Percentiles rank a stretch among this genome's conserved stretches.
These are phyloP conservation scores for Macadamia integrifolia DNA, from an alignment of 164 flowering plant genomes.

Conservation along the genomic window DNA sequence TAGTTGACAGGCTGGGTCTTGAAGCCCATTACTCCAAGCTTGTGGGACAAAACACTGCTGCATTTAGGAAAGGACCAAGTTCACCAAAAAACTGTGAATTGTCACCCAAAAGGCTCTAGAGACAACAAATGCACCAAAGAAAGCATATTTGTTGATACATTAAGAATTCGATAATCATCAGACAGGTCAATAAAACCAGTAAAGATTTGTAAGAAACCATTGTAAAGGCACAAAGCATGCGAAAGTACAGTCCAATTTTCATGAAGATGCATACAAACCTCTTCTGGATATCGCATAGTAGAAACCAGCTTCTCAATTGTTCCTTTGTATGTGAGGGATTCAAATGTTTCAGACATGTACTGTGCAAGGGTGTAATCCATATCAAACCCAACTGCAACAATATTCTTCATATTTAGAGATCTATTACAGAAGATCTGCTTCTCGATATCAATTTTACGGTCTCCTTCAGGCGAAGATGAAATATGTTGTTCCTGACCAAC, in stretches of 20 bases:
- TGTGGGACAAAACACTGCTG: too few relatives aligned
- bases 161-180: neutral
- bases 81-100: neutral
- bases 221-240: too few relatives aligned
- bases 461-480: conserved; percentile 72
- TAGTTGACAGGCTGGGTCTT: too few relatives aligned
- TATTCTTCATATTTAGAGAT: conserved; percentile 85
- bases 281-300: conserved; percentile 75
- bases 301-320: conserved; percentile 76
- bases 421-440: conserved; percentile 91
- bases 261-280: conserved; percentile 51
- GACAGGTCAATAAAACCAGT: neutral
- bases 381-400: conserved; percentile 94
- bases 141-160: neutral
- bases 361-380: conserved; percentile 99
- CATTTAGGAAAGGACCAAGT: too few relatives aligned
- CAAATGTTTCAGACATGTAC: conserved; percentile 93
- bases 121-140: neutral
- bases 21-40: too few relatives aligned
- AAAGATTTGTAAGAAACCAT: neutral
- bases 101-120: neutral
- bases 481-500: conserved; percentile 28
- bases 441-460: conserved; percentile 47
- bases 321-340: conserved; percentile 87
- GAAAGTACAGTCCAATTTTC: neutral